Base-by-base conservation (phyloP, 2,329 filamentous ascomycete species). In the Thelonectria discophora region DNA sequence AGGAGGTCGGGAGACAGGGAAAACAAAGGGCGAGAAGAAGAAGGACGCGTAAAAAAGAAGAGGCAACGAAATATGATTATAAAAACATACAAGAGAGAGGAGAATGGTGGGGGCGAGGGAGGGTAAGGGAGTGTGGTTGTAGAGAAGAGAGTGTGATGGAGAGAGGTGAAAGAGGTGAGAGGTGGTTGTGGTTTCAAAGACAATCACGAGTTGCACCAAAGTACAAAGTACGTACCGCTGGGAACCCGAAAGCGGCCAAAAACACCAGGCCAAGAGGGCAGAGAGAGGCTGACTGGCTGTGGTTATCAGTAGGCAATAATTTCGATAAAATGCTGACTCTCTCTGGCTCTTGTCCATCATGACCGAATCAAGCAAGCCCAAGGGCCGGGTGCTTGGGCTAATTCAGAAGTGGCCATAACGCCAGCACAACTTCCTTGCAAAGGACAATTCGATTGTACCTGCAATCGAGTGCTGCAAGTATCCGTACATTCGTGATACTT, bases 91-190 rank as follows among this genome's bases (percentile, higher is more conserved):
- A 58, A 61, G 55, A 56, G 60, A 58, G 48, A 48, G 32, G 55
- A 49, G 45, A 66, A 46, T 37, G 55, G 60, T 58, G 55, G 49
- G 32, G 59, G 27, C 27, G 27, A 60, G 62, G 45, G 12, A 60
- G 47, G 39, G 6, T 45, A 60, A 45, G 47, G 57, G 55, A 58
- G 37, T 27, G 21, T 46, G 37, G 52, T 30, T n/a, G 46, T 61
- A 24, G 21, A 24, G 21, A 6, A 59, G 49, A 62, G 55, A 10
- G 63, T 60, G 58, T 55, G 21, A 57, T 58, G 58, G 64, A 52
- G 64, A 55, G 63, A 58, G 57, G 58, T 30, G 55, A 59, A 48
- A 62, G 55, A 10, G n/a, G 63, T 60, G 58, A 57, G 45, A 39
- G 30, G 45, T 17, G 45, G 45, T 30, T 48, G 21, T 13, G 21